Evolutionary conservation across 106 monocot genomes (phyloP).

Genomic region (Alisma plantagoaquatica): DNA sequence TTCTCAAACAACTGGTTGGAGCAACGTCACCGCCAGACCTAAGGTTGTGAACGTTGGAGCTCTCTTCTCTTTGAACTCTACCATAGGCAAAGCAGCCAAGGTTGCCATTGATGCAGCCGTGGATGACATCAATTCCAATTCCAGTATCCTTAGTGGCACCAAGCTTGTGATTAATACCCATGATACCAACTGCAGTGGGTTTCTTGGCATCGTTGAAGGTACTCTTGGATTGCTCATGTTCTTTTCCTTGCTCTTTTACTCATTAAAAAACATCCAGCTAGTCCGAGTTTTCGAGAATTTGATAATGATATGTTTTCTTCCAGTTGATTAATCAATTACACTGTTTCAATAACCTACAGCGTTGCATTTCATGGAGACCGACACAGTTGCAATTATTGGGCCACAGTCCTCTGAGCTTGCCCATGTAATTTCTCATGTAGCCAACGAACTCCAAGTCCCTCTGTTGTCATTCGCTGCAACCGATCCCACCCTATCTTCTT

Average conservation of each 20-base stretch:
- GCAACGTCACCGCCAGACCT: conserved; percentile 28
- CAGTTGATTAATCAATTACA: too few relatives aligned
- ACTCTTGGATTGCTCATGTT: background rate
- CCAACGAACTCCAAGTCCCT: conserved; percentile 19
- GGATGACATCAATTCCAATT: conserved; percentile 47
- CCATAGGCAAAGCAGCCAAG: conserved; percentile 59
- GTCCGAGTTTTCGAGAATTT: background rate
- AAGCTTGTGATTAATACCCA: conserved; percentile 46
- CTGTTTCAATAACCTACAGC: too few relatives aligned
- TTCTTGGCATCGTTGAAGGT: conserved; percentile 52
- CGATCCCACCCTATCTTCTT: conserved; percentile 14
- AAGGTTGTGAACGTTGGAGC: conserved; percentile 61
- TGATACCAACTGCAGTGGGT: conserved; percentile 35
- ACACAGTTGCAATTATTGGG: conserved; percentile 15
- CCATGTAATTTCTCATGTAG: conserved; percentile 21
- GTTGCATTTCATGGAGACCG: conserved; percentile 18
- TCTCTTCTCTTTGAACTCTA: conserved; percentile 53
- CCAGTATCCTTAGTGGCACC: conserved; percentile 43
- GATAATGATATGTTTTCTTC: too few relatives aligned
- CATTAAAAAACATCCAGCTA: background rate
- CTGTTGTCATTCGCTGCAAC: conserved; percentile 18
- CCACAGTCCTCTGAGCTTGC: conserved; percentile 19
- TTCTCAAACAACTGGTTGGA: conserved; percentile 14
- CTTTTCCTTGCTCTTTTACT: too few relatives aligned
- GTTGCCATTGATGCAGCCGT: conserved; percentile 58